Conservation (phyloP, 2,329 filamentous ascomycete species). For the Apiospora marii region DNA sequence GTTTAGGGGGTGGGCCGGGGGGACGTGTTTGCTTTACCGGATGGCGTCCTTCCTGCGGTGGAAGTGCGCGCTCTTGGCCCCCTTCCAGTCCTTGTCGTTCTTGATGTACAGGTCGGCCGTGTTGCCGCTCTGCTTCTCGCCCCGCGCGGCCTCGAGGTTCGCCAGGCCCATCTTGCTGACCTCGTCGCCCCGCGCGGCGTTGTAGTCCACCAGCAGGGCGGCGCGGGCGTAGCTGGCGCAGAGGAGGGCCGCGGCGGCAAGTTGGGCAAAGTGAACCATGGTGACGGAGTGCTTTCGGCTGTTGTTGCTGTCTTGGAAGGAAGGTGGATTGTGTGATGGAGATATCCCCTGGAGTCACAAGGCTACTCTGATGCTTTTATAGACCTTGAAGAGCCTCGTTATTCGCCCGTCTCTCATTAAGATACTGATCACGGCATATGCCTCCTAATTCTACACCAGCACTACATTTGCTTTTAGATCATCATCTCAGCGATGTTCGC, state of each 20-base stretch:
- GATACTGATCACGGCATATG: too few species aligned
- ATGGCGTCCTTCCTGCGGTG: conserved; percentile 31
- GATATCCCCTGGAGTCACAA: not conserved
- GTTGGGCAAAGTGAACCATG: not conserved
- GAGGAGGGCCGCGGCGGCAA: not conserved
- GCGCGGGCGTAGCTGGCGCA: not conserved
- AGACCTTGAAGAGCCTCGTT: not conserved
- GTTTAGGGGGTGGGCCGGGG: too few species aligned
- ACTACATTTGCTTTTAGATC: conserved; percentile 1
- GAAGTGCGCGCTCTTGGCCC: conserved; percentile 30
- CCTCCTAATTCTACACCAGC: not conserved
- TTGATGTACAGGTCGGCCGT: conserved; percentile 32
- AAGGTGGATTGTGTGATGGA: too few species aligned
- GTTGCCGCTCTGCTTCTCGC: conserved; percentile 27
- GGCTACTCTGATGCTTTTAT: not conserved
- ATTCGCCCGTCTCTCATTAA: not conserved
- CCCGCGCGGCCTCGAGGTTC: conserved; percentile 32
- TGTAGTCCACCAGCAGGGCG: conserved; percentile 31
- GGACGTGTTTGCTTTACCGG: too few species aligned
- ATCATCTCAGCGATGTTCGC: not conserved
- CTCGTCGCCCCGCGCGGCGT: conserved; percentile 30
- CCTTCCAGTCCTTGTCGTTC: conserved; percentile 29
- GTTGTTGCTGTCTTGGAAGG: too few species aligned
- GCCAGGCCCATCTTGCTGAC: conserved; percentile 29
- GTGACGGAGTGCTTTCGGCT: too few species aligned